Conservation (phyloP, 805 yeast genomes). For the Debaryomyces maramus region DNA sequence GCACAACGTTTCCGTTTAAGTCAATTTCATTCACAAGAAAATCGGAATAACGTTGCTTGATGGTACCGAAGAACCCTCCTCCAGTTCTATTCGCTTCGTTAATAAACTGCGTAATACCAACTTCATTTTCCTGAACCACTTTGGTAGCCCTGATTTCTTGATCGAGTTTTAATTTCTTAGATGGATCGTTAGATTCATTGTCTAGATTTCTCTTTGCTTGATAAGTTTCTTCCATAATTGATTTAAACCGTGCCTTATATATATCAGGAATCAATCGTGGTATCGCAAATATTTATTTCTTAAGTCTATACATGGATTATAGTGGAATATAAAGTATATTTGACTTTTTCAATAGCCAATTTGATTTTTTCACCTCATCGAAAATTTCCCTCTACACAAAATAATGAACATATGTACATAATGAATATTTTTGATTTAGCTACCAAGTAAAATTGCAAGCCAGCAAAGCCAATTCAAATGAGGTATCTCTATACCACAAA, state of each 20-base stretch:
- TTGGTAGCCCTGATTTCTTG: conserved; percentile 18
- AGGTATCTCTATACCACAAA: too few species aligned
- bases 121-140: conserved; percentile 72
- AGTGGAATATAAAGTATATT: neutral
- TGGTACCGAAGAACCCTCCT: conserved; percentile 69
- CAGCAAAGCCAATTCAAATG: too few species aligned
- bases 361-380: conserved; percentile 4
- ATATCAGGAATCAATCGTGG: conserved; percentile 8
- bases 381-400: neutral
- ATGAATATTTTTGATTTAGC: too few species aligned
- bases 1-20: conserved; percentile 66
- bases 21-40: conserved; percentile 90
- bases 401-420: too few species aligned
- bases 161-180: conserved; percentile 16
- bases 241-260: neutral
- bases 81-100: conserved; percentile 38
- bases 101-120: conserved; percentile 79
- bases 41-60: conserved; percentile 90
- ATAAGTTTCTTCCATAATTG: conserved; percentile 10
- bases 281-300: conserved; percentile 12
- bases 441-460: too few species aligned
- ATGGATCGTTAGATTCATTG: conserved; percentile 3
- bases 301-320: conserved; percentile 6
- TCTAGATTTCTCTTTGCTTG: conserved; percentile 8
- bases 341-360: neutral